These are phyloP conservation scores for Phytopythium ostracodes DNA, from an alignment of 352 stramenopile species.

Conservation along the genomic window DNA sequence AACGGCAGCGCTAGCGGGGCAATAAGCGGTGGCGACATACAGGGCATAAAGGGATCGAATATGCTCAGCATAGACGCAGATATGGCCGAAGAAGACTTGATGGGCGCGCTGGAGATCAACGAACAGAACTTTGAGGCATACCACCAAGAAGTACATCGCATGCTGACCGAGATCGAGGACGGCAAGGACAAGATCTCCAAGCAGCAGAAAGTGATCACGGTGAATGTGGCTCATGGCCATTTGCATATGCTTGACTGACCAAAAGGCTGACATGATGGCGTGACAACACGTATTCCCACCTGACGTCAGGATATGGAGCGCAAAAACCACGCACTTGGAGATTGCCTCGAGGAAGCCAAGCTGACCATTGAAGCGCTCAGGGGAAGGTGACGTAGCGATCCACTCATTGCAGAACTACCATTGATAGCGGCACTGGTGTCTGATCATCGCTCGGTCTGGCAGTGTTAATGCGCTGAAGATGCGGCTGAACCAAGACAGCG, in stretches of 20 bases:
- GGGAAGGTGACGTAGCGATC: conserved; percentile 31
- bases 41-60: neutral
- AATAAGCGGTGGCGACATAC: neutral
- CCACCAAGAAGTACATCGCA: conserved; percentile 57
- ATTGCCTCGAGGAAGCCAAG: conserved; percentile 68
- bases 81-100: conserved; percentile 6
- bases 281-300: neutral
- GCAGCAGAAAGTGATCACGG: conserved; percentile 65
- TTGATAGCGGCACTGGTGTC: too few species aligned
- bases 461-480: conserved; percentile 73
- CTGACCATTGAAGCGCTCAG: conserved; percentile 61
- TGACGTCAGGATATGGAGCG: conserved; percentile 52
- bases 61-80: neutral
- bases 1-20: neutral
- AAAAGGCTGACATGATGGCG: neutral
- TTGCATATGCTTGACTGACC: too few species aligned
- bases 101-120: conserved; percentile 34
- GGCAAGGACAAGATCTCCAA: conserved; percentile 49
- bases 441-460: neutral
- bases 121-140: conserved; percentile 69
- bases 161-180: conserved; percentile 64
- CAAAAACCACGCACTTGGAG: conserved; percentile 53
- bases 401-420: neutral
- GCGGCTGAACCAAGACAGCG: conserved; percentile 66
- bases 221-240: too few species aligned